A percentile compares a stretch with the other conserved stretches of the same genome.
Conservation (phyloP, 1,139 yeast genomes). For the Williopsis jadinii region DNA sequence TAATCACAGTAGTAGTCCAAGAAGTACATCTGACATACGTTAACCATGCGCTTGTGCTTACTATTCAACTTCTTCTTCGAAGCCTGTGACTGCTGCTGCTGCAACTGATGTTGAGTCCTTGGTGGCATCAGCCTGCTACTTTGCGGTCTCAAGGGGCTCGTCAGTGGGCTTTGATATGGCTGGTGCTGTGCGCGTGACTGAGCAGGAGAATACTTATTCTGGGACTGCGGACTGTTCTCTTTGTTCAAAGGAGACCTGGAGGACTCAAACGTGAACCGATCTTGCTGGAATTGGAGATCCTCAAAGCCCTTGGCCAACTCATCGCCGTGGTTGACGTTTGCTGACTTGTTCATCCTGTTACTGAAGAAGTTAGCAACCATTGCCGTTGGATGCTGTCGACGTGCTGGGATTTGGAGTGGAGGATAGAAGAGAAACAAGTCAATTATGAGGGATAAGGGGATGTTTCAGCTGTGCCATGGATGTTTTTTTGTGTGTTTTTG, state of each 20-base stretch:
- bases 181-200: no score
- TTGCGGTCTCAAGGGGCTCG: slow-evolving; percentile 1
- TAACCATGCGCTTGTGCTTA: slow-evolving; percentile 79
- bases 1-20: slow-evolving; percentile 94
- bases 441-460: no score
- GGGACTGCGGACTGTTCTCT: slow-evolving; percentile 27
- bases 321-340: slow-evolving; percentile 12
- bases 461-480: no score
- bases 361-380: slow-evolving; percentile 23
- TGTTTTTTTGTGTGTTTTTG: not conserved
- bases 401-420: not conserved
- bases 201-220: no score
- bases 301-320: slow-evolving; percentile 22
- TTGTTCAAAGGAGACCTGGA: slow-evolving; percentile 25
- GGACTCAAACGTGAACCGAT: slow-evolving; percentile 21
- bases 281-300: slow-evolving; percentile 17
- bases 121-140: not conserved
- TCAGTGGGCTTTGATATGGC: not conserved
- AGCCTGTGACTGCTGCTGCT: not conserved
- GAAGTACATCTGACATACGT: slow-evolving; percentile 74
- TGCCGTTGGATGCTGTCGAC: no score
- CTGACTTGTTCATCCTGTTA: slow-evolving; percentile 13
- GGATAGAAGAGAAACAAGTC: no score
- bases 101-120: not conserved
- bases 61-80: slow-evolving; percentile 7